Evolutionary conservation across 2,329 filamentous ascomycete species (phyloP).

Genomic region (Dactylellina sp.): DNA sequence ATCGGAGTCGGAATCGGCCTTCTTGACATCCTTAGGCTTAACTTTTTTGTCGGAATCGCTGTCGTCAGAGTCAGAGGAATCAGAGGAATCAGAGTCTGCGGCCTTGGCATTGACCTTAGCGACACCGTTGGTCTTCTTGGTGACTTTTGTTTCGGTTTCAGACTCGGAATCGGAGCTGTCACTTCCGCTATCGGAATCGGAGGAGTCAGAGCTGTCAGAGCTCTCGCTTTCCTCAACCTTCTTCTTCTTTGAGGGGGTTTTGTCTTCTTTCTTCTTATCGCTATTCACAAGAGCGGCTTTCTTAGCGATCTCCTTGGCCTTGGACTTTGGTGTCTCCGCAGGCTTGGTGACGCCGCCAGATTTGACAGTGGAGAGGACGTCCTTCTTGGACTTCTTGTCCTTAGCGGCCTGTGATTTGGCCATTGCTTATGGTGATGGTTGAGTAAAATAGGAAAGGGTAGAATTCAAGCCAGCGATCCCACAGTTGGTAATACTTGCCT

Average conservation of each 20-base stretch:
- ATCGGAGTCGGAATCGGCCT: constrained; percentile 62
- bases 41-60: constrained; percentile 61
- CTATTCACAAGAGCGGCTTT: constrained; percentile 65
- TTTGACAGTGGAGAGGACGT: constrained; percentile 71
- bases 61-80: constrained; percentile 52
- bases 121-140: constrained; percentile 62
- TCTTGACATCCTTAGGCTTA: constrained; percentile 35
- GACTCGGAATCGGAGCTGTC: constrained; percentile 61
- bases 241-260: constrained; percentile 58
- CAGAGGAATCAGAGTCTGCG: constrained; percentile 21
- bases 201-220: constrained; percentile 35
- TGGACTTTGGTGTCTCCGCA: constrained; percentile 73
- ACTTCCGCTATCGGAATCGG: constrained; percentile 63
- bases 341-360: constrained; percentile 76
- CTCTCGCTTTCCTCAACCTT: constrained; percentile 62
- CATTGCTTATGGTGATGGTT: constrained; percentile 67
- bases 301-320: constrained; percentile 77
- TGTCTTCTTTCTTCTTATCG: constrained; percentile 62
- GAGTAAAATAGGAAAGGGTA: constrained; percentile 10
- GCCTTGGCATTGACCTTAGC: constrained; percentile 62
- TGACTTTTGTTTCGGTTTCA: constrained; percentile 62
- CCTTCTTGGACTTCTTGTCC: constrained; percentile 69
- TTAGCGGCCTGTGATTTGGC: constrained; percentile 70
- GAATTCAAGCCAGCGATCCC: constrained; percentile 50
- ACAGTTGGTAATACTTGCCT: constrained; percentile 54